phyloP scores from a whole-genome alignment of 2,329 filamentous ascomycete species.

The Corynespora cassiicola region DNA sequence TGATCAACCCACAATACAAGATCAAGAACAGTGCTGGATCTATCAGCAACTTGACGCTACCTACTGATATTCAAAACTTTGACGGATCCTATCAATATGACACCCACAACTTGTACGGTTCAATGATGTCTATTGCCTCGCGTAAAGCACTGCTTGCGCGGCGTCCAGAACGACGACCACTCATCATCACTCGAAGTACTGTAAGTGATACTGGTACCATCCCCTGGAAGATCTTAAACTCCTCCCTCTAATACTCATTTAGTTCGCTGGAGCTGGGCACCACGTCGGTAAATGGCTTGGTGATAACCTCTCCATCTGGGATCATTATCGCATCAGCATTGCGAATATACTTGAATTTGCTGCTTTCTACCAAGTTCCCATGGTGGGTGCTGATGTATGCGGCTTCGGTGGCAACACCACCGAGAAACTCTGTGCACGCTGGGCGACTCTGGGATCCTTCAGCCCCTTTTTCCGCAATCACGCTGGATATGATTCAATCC shows the following conservation, averaged over 20 bases:
- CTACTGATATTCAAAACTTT: slow-evolving; percentile 71
- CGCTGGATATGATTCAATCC: slow-evolving; percentile 59
- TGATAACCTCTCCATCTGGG: slow-evolving; percentile 56
- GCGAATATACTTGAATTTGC: slow-evolving; percentile 51
- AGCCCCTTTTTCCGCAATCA: slow-evolving; percentile 78
- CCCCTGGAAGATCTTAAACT: too few relatives aligned
- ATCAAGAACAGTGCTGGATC: slow-evolving; percentile 63
- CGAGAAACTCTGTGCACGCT: slow-evolving; percentile 73
- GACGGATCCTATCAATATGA: slow-evolving; percentile 75
- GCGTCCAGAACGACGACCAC: slow-evolving; percentile 67
- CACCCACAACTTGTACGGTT: slow-evolving; percentile 78
- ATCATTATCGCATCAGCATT: slow-evolving; percentile 50
- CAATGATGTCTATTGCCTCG: slow-evolving; percentile 74
- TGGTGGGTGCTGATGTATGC: slow-evolving; percentile 70
- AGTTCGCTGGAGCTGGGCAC: slow-evolving; percentile 72
- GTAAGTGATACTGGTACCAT: slow-evolving; percentile 14
- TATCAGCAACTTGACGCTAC: slow-evolving; percentile 59
- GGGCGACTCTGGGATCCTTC: slow-evolving; percentile 77
- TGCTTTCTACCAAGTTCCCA: slow-evolving; percentile 53
- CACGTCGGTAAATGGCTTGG: slow-evolving; percentile 66
- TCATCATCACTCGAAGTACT: slow-evolving; percentile 77
- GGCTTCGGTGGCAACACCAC: slow-evolving; percentile 74
- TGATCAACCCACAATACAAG: slow-evolving; percentile 69
- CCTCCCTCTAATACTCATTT: slow-evolving; percentile 5
- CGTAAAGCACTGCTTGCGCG: slow-evolving; percentile 71